Base-by-base conservation (phyloP, 2,329 filamentous ascomycete genomes). In the Exophiala oligosperma region DNA sequence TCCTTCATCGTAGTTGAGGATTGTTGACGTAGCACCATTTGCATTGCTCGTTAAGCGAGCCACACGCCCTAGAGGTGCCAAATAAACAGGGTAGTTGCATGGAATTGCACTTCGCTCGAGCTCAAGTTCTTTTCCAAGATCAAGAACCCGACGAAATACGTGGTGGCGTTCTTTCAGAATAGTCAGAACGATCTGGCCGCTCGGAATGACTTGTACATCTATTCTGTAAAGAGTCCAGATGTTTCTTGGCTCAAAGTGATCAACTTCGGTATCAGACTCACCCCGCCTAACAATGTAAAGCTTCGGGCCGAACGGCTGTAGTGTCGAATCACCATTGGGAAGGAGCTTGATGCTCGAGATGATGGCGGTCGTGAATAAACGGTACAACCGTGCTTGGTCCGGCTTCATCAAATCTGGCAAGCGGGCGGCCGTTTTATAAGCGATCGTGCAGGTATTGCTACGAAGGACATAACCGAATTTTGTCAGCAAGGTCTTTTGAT, bases 391-490 rank as follows among this genome's bases (percentile, higher is more conserved):
- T 38, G 46, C 37, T 14, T 63, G 57, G 23, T 66, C 64, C 4
- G 64, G 62, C 46, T 66, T 66, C 37, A 67, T 59, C 52, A 67
- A 47, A 44, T 67, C 65, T 35, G 62, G 59, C 11, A 65, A 53
- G 38, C 64, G 50, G n/a, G 58, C 62, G 28, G 65, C 62, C 28
- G 59, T 63, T 51, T 67, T 67, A 37, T 64, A 64, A 12, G 63
- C 62, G 43, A 67, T 67, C 12, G 61, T 62, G 49, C 65, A 67
- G 35, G 60, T 56, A 32, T 67, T 67, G 41, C 59, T 60, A 17
- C 64, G 62, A 32, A 66, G 58, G 8, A 67, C 60, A 46, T 57
- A 55, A 41, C 62, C 64, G 47, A 67, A 66, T 43, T 64, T 64
- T 40, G 48, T 62, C 29, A 66, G 49, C n/a, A 67, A 44, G 9